Evolutionary conservation across 2,329 filamentous ascomycete genomes (phyloP).

Genomic region (Claviceps africana): DNA sequence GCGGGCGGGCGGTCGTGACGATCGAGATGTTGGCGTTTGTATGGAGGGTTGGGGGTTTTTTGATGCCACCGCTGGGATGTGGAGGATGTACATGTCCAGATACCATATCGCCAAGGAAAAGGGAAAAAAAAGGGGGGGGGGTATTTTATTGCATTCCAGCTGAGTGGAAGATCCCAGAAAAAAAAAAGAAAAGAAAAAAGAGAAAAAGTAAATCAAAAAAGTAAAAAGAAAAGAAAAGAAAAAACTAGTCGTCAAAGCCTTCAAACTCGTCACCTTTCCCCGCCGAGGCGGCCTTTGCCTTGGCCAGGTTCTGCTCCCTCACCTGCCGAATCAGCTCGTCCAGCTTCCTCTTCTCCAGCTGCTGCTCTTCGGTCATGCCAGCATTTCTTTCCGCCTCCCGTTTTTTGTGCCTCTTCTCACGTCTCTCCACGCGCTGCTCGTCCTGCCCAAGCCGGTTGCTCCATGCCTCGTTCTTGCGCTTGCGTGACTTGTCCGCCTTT

Average conservation of each 20-base stretch:
- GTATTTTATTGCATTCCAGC: not conserved
- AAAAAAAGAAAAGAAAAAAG: not conserved
- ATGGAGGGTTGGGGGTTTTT: too few species aligned
- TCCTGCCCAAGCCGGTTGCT: constrained; percentile 56
- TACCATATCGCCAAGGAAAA: not conserved
- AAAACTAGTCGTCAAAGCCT: constrained; percentile 38
- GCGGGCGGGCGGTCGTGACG: too few species aligned
- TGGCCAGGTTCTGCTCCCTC: constrained; percentile 39
- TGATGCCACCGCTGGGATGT: not conserved
- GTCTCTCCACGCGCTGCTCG: constrained; percentile 44
- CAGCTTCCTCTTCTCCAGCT: constrained; percentile 46
- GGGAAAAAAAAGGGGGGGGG: not conserved
- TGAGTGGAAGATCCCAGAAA: too few species aligned
- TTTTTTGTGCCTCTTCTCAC: constrained; percentile 50
- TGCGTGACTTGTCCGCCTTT: constrained; percentile 33
- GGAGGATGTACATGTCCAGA: not conserved
- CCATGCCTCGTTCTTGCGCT: constrained; percentile 56
- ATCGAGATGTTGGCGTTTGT: too few species aligned
- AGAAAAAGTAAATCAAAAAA: too few species aligned
- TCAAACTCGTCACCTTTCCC: constrained; percentile 38
- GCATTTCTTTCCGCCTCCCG: constrained; percentile 48
- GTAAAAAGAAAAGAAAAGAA: not conserved
- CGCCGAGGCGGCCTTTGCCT: constrained; percentile 11
- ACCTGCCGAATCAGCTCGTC: constrained; percentile 51
- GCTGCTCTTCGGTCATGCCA: constrained; percentile 58